Evolutionary conservation across 495 filamentous ascomycete genomes (phyloP), one percentile per base, ranked within the genome.

Genomic region (Talaromyces stipitatus): DNA sequence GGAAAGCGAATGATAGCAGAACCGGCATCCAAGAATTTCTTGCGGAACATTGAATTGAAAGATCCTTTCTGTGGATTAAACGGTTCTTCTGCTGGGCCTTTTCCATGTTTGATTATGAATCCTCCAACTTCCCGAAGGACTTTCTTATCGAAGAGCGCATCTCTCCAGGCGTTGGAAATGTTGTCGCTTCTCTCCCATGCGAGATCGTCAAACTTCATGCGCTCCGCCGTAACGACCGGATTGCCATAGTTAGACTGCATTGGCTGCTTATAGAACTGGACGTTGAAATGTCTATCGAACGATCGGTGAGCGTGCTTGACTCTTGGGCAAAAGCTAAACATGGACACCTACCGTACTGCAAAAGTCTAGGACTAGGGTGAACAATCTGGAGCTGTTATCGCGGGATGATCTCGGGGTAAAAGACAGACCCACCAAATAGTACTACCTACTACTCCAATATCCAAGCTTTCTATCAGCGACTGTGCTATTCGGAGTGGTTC

Each of bases 161-260:
- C 50, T 29, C 58, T 27, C 64, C 66, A 68, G 30, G 22, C 29
- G 11, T 64, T 55, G 7, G 58, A 32, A 59, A 66, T 60, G 29
- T 51, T 23, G 20, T 65, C 57, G 56, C 64, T 64, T 58, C 60
- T 56, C 43, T 62, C 64, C 62, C 68, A 70, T 51, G 68, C 64
- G 38, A 58, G 56, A 63, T 67, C 64, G 55, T 68, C 67, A 53
- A 56, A 63, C 27, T 22, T 23, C 60, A 67, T 53, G 29, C 60
- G 59, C 22, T n/a, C 18, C 43, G 1, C 43, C 14, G 22, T 26
- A 47, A 20, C 22, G 24, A 47, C 14, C 6, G 43, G 43, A 3
- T 4, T 26, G 3, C 7, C 22, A n/a, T n/a, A 3, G 12, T 47
- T 0, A 7, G 9, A 26, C 18, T 47, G 9, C 43, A 14, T 47